Conservation (phyloP, 2,329 filamentous ascomycete species). For the Pseudogymnoascus sp. region DNA sequence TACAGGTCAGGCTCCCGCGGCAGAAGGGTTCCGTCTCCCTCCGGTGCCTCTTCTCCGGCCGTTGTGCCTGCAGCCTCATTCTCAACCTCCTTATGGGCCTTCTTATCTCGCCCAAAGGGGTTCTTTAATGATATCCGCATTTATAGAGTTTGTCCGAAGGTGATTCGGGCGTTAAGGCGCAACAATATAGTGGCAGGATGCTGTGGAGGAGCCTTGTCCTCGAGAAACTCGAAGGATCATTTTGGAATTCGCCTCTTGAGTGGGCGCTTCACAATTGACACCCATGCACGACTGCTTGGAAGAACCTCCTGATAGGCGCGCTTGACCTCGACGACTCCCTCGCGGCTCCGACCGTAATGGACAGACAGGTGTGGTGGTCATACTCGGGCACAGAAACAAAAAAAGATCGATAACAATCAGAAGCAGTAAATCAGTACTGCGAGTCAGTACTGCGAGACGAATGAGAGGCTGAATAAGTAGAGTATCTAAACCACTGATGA, state of each 20-base stretch:
- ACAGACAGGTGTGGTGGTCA: not conserved
- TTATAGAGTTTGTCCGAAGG: not conserved
- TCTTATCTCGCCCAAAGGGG: not conserved
- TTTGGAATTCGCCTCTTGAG: not conserved
- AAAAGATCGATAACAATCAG: not conserved
- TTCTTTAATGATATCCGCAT: not conserved
- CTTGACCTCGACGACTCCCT: not conserved
- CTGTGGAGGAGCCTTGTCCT: not conserved
- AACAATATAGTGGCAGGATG: not conserved
- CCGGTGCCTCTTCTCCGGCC: not conserved
- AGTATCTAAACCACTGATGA: not conserved
- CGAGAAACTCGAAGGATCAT: not conserved
- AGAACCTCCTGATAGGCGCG: not conserved
- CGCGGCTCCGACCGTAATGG: not conserved
- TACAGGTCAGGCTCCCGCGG: conserved; percentile 2
- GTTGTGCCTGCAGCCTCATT: not conserved
- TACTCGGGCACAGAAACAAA: not conserved
- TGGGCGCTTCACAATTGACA: not conserved
- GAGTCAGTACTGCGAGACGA: not conserved
- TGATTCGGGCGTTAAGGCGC: not conserved
- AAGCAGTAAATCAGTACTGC: not conserved
- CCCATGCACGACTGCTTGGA: not conserved
- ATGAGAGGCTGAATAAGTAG: not conserved
- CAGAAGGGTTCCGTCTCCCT: not conserved
- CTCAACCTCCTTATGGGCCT: not conserved